Evolutionary conservation across 2,329 filamentous ascomycete species (phyloP).

Genomic region (Botryosphaeria dothidea): DNA sequence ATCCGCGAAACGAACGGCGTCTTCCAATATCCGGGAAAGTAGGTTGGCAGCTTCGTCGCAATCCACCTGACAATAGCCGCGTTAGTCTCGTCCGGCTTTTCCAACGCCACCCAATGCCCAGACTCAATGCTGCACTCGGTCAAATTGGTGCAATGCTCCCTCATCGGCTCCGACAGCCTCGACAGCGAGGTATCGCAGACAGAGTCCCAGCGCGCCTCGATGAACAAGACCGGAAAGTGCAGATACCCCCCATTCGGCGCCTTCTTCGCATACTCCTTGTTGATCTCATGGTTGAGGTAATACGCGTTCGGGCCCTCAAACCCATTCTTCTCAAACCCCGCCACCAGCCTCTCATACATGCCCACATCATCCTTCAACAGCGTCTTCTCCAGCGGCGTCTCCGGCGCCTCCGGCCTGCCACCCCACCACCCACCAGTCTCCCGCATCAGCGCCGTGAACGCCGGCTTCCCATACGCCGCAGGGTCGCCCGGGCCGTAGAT

Average conservation of each 20-base stretch:
- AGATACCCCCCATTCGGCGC: slow-evolving; percentile 37
- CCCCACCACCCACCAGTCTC: slow-evolving; percentile 36
- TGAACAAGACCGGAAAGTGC: slow-evolving; percentile 39
- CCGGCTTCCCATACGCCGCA: slow-evolving; percentile 28
- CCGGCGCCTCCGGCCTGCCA: slow-evolving; percentile 29
- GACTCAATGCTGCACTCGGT: slow-evolving; percentile 47
- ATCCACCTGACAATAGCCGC: slow-evolving; percentile 30
- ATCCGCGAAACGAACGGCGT: neutral
- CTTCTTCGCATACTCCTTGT: slow-evolving; percentile 43
- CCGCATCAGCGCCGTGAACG: slow-evolving; percentile 22
- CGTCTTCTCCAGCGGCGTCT: slow-evolving; percentile 32
- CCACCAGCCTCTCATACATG: slow-evolving; percentile 29
- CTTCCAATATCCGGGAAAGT: neutral
- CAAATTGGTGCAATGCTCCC: slow-evolving; percentile 30
- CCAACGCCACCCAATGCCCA: slow-evolving; percentile 31
- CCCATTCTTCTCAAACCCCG: slow-evolving; percentile 43
- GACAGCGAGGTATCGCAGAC: slow-evolving; percentile 39
- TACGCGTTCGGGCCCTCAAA: slow-evolving; percentile 42
- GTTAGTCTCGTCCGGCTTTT: slow-evolving; percentile 30
- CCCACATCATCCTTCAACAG: slow-evolving; percentile 29
- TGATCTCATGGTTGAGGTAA: slow-evolving; percentile 48
- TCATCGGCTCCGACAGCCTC: slow-evolving; percentile 28
- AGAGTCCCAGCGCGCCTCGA: slow-evolving; percentile 42
- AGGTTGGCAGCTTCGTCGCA: neutral
- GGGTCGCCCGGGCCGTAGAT: slow-evolving; percentile 30